phyloP scores from a whole-genome alignment of 768 basidiomycete genomes.

The Tylopilus vinaceipallidus region DNA sequence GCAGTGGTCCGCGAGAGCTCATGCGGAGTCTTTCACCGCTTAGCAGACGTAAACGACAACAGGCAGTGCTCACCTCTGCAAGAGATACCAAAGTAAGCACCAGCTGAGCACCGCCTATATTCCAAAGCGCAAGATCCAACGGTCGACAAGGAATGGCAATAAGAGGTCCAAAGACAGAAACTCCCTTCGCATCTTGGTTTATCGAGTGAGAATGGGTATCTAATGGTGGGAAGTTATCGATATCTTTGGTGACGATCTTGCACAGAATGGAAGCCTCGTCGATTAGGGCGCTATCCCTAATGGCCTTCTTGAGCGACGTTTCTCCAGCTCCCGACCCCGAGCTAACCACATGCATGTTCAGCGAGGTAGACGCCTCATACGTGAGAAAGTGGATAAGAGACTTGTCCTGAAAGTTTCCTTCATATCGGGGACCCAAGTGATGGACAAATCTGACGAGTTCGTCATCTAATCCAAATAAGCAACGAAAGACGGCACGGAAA shows the following conservation, averaged over 20 bases:
- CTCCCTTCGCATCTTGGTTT: neutral
- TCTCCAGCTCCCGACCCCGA: constrained; percentile 43
- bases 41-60: neutral
- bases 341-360: constrained; percentile 73
- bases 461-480: constrained; percentile 46
- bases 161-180: constrained; percentile 47
- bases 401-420: constrained; percentile 72
- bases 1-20: constrained; percentile 73
- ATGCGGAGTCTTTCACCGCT: constrained; percentile 55
- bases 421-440: constrained; percentile 79
- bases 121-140: constrained; percentile 76
- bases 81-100: constrained; percentile 72
- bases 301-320: constrained; percentile 35
- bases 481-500: neutral
- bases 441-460: constrained; percentile 74
- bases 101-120: constrained; percentile 78
- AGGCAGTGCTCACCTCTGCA: constrained; percentile 51
- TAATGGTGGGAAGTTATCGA: constrained; percentile 12
- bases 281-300: constrained; percentile 42
- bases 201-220: neutral
- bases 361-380: constrained; percentile 79
- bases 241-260: constrained; percentile 33
- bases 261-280: constrained; percentile 41
- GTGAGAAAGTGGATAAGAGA: constrained; percentile 73
- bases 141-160: constrained; percentile 57